Evolutionary conservation across 371 early-diverging fungal genomes (phyloP), one percentile per base, ranked within the genome.

Genomic region (Rhizopus arrhizus): DNA sequence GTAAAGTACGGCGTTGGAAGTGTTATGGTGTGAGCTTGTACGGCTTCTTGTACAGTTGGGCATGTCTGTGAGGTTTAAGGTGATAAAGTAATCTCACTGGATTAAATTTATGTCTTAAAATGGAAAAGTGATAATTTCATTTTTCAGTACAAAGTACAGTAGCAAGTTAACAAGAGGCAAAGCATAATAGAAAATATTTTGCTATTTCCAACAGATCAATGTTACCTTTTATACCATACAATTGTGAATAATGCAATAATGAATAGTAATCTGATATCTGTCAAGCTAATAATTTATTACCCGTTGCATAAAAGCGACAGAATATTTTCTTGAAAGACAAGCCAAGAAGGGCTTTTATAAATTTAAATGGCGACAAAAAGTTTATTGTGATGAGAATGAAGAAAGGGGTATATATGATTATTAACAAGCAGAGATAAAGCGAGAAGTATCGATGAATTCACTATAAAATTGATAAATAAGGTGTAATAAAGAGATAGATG

Each of bases 231-330:
- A 53, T 76, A 74, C 80, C 79, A 82, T 10, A 75, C 81, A 29
- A 76, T 64, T 33, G 80, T 75, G 16, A 76, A 75, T 12, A 85
- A 56, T 55, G 77, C 85, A 48, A 85, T 74, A 28, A 74, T 69
- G 16, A 74, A 67, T 29, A 85, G 68, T 41, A 85, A 72, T 22
- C 78, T 55, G 32, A 84, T 84, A 84, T 84, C 80, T 1, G 74
- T 64, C 3, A 74, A 70, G 57, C 80, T 81, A 10, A 83, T 61
- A 29, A 76, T 8, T 38, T 38, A 38, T 38, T 13, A 38, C 5
- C 40, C 40, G 13, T 38, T 38, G 13, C 13, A 9, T 38, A 11
- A 38, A 5, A 11, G 40, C 13, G 40, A 22, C 22, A 22, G 22
- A 22, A 22, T 22, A 22, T 22, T 22, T 22, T 22, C 22, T 22